Evolutionary conservation across 2,329 filamentous ascomycete species (phyloP).

Genomic region (Aspergillus fructus): DNA sequence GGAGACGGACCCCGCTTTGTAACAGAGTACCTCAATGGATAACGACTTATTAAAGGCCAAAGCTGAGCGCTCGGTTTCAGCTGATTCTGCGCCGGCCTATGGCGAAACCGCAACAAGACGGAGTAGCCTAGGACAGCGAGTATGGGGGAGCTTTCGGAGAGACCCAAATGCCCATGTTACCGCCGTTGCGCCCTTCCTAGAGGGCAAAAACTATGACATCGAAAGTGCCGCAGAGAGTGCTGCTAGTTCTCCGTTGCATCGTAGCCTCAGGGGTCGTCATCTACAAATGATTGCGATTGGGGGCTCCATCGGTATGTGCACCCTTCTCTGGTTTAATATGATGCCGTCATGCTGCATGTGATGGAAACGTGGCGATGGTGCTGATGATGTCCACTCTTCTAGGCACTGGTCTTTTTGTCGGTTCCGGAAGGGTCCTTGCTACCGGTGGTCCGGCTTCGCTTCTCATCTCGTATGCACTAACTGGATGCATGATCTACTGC

Average conservation of each 20-base stretch:
- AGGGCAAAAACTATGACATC: conserved; percentile 61
- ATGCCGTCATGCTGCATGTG: not conserved
- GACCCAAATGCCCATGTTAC: conserved; percentile 44
- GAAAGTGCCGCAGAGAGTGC: conserved; percentile 63
- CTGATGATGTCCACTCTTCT: conserved; percentile 15
- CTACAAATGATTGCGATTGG: conserved; percentile 98
- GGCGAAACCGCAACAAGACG: conserved; percentile 29
- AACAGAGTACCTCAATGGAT: conserved; percentile 26
- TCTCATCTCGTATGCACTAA: conserved; percentile 73
- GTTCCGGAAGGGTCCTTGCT: conserved; percentile 70
- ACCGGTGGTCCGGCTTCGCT: conserved; percentile 75
- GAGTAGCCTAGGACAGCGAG: conserved; percentile 26
- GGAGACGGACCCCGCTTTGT: not conserved
- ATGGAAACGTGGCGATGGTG: not conserved
- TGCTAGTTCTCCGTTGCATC: conserved; percentile 70
- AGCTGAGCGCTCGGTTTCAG: conserved; percentile 19
- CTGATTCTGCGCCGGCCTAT: conserved; percentile 30
- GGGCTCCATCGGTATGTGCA: conserved; percentile 71
- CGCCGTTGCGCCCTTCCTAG: conserved; percentile 43
- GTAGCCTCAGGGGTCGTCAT: conserved; percentile 79
- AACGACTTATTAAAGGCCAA: conserved; percentile 30
- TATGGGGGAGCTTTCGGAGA: conserved; percentile 45
- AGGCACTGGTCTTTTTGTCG: conserved; percentile 84
- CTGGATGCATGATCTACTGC: conserved; percentile 86
- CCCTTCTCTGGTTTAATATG: not conserved